Evolutionary conservation across 768 basidiomycete genomes (phyloP).

Genomic region (Podaxis sp.): DNA sequence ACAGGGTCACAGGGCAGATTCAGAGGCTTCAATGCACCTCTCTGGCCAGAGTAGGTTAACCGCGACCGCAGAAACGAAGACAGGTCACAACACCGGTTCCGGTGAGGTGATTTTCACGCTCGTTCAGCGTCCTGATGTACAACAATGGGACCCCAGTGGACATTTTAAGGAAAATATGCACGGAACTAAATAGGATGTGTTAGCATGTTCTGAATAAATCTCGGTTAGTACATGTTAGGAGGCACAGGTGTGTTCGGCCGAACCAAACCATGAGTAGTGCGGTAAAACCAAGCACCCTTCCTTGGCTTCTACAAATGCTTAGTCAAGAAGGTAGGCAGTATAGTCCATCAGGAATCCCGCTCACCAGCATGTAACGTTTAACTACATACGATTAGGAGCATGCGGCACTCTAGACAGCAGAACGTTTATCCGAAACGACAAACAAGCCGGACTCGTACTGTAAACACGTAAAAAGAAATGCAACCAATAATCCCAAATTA

Average conservation of each 20-base stretch:
- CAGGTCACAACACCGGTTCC: too few species aligned
- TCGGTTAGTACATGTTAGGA: too few species aligned
- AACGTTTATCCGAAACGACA: not conserved
- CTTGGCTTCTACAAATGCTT: too few species aligned
- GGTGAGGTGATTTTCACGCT: too few species aligned
- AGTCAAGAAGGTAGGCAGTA: not conserved
- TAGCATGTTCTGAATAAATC: not conserved
- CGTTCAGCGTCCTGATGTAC: too few species aligned
- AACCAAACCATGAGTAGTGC: not conserved
- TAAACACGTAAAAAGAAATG: not conserved
- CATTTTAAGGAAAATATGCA: not conserved
- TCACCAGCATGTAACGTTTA: not conserved
- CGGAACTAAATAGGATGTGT: not conserved
- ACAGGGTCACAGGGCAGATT: too few species aligned
- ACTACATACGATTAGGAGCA: not conserved
- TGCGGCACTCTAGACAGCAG: not conserved
- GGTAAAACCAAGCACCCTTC: not conserved
- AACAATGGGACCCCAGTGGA: too few species aligned
- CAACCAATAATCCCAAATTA: not conserved
- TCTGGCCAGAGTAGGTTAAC: too few species aligned
- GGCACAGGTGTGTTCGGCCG: not conserved
- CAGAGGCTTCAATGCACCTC: too few species aligned
- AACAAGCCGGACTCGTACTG: not conserved
- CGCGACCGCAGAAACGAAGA: too few species aligned
- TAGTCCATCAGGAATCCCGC: not conserved